phyloP scores from a whole-genome alignment of 805 yeast genomes.

The Sugiyamaella valdiviana region DNA sequence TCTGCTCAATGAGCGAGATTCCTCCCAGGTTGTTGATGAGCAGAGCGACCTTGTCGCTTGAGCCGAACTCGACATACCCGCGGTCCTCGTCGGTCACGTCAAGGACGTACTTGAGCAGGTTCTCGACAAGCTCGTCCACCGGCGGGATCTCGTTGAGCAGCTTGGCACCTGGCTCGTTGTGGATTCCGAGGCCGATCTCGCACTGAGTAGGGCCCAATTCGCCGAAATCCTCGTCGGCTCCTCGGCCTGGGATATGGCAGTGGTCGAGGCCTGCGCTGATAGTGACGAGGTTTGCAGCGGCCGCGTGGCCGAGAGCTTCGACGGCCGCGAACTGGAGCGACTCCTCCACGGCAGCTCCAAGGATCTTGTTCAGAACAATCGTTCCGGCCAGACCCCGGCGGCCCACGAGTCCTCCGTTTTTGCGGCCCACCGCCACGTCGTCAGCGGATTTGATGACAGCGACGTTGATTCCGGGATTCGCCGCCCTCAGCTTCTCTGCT shows the following conservation, averaged over 20 bases:
- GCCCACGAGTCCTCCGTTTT: conserved; percentile 84
- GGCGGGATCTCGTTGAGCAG: conserved; percentile 60
- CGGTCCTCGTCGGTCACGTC: conserved; percentile 66
- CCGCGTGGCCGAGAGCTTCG: conserved; percentile 80
- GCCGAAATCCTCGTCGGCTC: conserved; percentile 36
- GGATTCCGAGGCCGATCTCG: conserved; percentile 91
- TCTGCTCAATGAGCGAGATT: conserved; percentile 68
- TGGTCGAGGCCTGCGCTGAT: conserved; percentile 82
- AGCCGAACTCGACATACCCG: conserved; percentile 63
- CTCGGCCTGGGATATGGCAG: conserved; percentile 78
- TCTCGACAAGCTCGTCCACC: conserved; percentile 49
- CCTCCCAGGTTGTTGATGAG: conserved; percentile 85
- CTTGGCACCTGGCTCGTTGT: conserved; percentile 82
- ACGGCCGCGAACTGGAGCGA: conserved; percentile 45
- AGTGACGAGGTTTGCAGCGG: conserved; percentile 65
- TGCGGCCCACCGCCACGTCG: conserved; percentile 84
- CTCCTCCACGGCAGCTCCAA: conserved; percentile 57
- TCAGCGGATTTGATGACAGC: conserved; percentile 75
- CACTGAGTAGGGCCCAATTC: conserved; percentile 51
- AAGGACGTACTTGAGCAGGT: conserved; percentile 53
- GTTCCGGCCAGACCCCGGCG: conserved; percentile 92
- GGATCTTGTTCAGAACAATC: conserved; percentile 69
- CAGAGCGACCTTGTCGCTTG: conserved; percentile 59
- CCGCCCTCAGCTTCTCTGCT: conserved; percentile 74
- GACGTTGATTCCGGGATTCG: conserved; percentile 50